Evolutionary conservation across 2,329 filamentous ascomycete species (phyloP).

Genomic region (Phialophora expanda): DNA sequence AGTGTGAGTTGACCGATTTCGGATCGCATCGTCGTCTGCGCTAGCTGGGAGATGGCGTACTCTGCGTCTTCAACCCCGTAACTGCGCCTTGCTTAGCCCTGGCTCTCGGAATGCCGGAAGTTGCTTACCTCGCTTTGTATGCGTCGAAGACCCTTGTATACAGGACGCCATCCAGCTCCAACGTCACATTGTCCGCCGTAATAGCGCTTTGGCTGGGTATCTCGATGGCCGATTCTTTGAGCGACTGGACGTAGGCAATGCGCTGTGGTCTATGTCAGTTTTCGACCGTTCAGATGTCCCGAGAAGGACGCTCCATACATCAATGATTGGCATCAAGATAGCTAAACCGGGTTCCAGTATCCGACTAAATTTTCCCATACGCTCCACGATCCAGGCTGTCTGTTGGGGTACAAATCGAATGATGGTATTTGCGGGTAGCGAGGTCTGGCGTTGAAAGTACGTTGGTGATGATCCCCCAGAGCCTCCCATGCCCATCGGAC

Average conservation of each 20-base stretch:
- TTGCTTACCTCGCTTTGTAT: conserved; percentile 85
- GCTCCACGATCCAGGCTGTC: conserved; percentile 99
- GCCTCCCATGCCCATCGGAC: conserved; percentile 42
- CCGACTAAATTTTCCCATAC: conserved; percentile 96
- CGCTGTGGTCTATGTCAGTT: conserved; percentile 50
- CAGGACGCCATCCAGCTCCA: conserved; percentile 93
- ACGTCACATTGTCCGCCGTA: conserved; percentile 95
- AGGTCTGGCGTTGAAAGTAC: conserved; percentile 73
- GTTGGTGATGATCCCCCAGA: conserved; percentile 62
- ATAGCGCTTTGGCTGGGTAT: conserved; percentile 98
- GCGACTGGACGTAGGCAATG: conserved; percentile 95
- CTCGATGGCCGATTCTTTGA: conserved; percentile 96
- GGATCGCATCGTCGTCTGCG: conserved; percentile 97
- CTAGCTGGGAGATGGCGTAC: conserved; percentile 96
- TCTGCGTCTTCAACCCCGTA: conserved; percentile 99
- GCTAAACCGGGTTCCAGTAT: conserved; percentile 92
- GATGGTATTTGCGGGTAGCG: conserved; percentile 88
- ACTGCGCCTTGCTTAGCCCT: conserved; percentile 54
- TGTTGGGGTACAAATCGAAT: conserved; percentile 98
- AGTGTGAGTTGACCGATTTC: conserved; percentile 96
- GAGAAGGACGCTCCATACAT: conserved; percentile 50
- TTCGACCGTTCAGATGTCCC: not conserved
- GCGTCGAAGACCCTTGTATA: conserved; percentile 97
- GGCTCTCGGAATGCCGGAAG: not conserved
- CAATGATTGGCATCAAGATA: conserved; percentile 84